Evolutionary conservation across 345 rosid genomes (phyloP), one percentile per base, ranked within the genome.

Genomic region (Eucalyptus dawsonii): DNA sequence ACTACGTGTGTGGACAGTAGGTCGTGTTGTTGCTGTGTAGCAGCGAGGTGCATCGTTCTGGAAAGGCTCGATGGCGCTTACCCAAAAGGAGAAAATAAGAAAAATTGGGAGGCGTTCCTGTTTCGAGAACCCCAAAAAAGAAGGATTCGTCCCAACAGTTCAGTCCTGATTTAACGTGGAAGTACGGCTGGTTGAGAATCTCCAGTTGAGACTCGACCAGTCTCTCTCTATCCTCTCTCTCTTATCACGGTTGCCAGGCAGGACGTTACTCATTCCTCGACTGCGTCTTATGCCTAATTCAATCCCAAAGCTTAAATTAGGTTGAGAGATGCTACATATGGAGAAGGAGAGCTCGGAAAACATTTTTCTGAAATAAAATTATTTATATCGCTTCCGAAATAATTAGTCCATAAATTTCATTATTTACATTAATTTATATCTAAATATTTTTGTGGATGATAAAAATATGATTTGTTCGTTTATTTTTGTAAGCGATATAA

Each of bases 341-440:
- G 69, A 13, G 13, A 13, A 12, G 16, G n/a, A 13, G 13, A 56
- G 14, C 29, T 56, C 3, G 6, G 6, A 56, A 9, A 56, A 24
- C 29, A 56, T 56, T 56, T 24, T 56, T 56, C 13, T 22, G 14
- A 56, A 56, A 56, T 4, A 24, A 53, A 0, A 56, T 56, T 25
- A 56, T 56, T 21, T 24, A 0, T 24, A 9, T 56, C 3, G 2
- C 13, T 56, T n/a, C n/a, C 3, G 0, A 24, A 56, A 56, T 25
- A 56, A 24, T 53, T 53, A 53, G 58, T 8, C 25, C 11, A 53
- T 24, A 24, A 56, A 4, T 56, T 56, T 56, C 3, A 56, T 56
- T 24, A 25, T 56, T 25, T 3, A 56, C 5, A 56, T 24, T 22
- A 56, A 56, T 56, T 24, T 56, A 56, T 24, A 24, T 56, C 6